Base-by-base conservation (phyloP, 1,284 basidiomycete species). In the Wallemia mellicola region DNA sequence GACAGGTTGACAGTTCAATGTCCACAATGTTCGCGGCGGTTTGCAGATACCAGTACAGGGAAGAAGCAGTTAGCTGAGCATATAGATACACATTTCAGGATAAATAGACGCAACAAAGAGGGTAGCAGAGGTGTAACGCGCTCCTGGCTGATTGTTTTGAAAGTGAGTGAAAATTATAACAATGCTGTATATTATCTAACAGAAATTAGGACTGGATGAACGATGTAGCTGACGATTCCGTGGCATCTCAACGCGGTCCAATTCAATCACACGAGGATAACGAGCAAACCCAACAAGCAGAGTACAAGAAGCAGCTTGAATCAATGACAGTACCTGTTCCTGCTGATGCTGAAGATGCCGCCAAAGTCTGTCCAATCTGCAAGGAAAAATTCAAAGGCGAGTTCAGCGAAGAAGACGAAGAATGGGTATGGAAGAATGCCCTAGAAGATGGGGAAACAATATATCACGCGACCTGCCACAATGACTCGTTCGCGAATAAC, bases 351-450 rank as follows among this genome's bases (percentile, higher is more conserved):
- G 85, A 81, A 64, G 80, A 86, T 69, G 85, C 89, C 68, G 80
- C 82, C 60, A 81, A 79, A 67, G 70, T 83, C 54, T 99, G 94
- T 73, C 88, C 88, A 19, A 87, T 99, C 63, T 98, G 94, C 78
- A 94, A 95, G 74, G 94, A 99, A 71, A 71, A 71, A 60, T 77
- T 98, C 71, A 86, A 87, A 73, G 80, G 82, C 63, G 92, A 96
- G 71, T 96, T 87, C 71, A 73, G 81, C 61, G 89, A 98, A 68
- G 91, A 95, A 60, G 89, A 94, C 63, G 94, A 98, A 72, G 94
- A 96, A 65, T 98, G 92, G 91, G 83, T 96, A 22, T 99, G 89
- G 87, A 78, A 77, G 66, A 95, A 98, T 68, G 88, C 91, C 0
- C 74, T 89, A 25, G 77, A 77, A 68, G 80, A 82, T 61, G 83